Conservation (phyloP, 1,139 yeast genomes). For the Suhomyces atakaporum region DNA sequence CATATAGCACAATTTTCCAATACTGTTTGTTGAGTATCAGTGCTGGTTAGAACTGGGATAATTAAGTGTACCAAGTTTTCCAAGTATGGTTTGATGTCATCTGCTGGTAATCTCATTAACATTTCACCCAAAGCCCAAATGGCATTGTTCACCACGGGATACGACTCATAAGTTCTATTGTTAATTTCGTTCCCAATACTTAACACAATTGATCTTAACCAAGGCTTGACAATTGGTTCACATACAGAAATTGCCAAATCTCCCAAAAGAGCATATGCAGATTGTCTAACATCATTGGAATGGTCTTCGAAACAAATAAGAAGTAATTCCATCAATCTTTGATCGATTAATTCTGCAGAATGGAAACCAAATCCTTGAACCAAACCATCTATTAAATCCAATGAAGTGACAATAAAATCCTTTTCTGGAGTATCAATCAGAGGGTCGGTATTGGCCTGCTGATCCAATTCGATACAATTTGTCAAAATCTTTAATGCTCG, state of each 20-base stretch:
- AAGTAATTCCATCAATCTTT: slow-evolving; percentile 63
- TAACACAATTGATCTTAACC: slow-evolving; percentile 58
- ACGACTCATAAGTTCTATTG: slow-evolving; percentile 49
- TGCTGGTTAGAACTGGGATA: slow-evolving; percentile 61
- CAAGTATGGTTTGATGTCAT: slow-evolving; percentile 60
- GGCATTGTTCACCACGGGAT: slow-evolving; percentile 81
- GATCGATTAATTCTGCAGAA: slow-evolving; percentile 57
- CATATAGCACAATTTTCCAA: slow-evolving; percentile 92
- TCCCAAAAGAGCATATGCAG: slow-evolving; percentile 87
- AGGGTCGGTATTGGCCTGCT: slow-evolving; percentile 67
- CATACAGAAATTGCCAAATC: slow-evolving; percentile 74
- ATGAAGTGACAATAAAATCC: slow-evolving; percentile 84
- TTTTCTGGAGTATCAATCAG: slow-evolving; percentile 78
- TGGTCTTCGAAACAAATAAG: slow-evolving; percentile 75
- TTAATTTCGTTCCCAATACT: slow-evolving; percentile 69
- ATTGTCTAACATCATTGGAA: slow-evolving; percentile 84
- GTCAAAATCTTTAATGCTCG: slow-evolving; percentile 72
- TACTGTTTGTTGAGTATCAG: slow-evolving; percentile 63
- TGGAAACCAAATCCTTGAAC: slow-evolving; percentile 82
- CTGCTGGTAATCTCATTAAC: slow-evolving; percentile 55
- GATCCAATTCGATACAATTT: slow-evolving; percentile 68
- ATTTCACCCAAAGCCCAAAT: slow-evolving; percentile 94
- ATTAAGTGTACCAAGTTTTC: slow-evolving; percentile 61
- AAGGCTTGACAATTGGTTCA: slow-evolving; percentile 55
- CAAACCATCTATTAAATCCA: slow-evolving; percentile 88